These are phyloP conservation scores for Pluteus cervinus DNA, from an alignment of 768 basidiomycete species.

Conservation along the genomic window DNA sequence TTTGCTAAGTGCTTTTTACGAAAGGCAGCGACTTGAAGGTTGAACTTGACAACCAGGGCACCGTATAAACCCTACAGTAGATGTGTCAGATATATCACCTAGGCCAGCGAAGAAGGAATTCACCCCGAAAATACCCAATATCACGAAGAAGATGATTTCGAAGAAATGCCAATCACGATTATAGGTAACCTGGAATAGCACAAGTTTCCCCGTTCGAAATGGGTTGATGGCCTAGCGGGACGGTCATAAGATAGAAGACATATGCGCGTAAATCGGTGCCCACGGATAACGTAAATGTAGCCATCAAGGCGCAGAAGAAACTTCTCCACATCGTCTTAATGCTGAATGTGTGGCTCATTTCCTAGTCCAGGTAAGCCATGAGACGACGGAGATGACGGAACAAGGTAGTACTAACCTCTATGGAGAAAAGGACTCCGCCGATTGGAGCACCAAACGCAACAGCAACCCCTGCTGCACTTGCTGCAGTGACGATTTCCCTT, in stretches of 20 bases:
- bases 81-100: conserved; percentile 5
- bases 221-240: conserved; percentile 86
- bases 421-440: conserved; percentile 95
- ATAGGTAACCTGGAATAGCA: conserved; percentile 97
- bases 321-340: conserved; percentile 99
- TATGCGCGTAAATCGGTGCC: conserved; percentile 23
- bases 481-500: conserved; percentile 90
- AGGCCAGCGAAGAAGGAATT: conserved; percentile 15
- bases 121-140: conserved; percentile 95
- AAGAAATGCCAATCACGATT: conserved; percentile 99
- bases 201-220: conserved; percentile 95
- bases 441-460: conserved; percentile 99
- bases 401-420: conserved; percentile 56
- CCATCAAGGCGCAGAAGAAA: conserved; percentile 95
- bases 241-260: conserved; percentile 5
- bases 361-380: conserved; percentile 36
- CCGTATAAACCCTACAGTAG: conserved; percentile 84
- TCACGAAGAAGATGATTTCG: conserved; percentile 93
- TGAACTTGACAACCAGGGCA: conserved; percentile 95
- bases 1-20: conserved; percentile 83
- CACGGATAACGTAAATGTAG: conserved; percentile 92
- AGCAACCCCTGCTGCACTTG: conserved; percentile 96
- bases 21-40: conserved; percentile 91
- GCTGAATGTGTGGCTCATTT: conserved; percentile 97
- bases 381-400: background rate